Percentiles rank a stretch among this genome's conserved stretches.
Evolutionary conservation across 345 rosid species (phyloP).

Genomic region (Linum usitatissimum): DNA sequence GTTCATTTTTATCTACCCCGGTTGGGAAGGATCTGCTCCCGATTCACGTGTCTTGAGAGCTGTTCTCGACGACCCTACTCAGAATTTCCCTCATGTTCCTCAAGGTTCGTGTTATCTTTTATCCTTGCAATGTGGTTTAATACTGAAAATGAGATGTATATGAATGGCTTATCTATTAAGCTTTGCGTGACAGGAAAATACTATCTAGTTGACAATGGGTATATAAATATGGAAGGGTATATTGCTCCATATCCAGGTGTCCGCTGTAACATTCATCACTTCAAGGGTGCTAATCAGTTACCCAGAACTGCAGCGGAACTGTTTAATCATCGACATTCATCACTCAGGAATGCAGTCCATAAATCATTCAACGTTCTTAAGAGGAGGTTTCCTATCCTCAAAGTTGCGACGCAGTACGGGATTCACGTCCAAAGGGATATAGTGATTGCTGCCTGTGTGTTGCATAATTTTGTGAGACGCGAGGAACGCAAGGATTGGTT

Average conservation of each 20-base stretch:
- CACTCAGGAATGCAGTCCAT: slow-evolving; percentile 39
- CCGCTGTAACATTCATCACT: slow-evolving; percentile 44
- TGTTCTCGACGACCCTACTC: slow-evolving; percentile 63
- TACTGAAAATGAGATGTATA: not conserved
- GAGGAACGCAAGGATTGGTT: slow-evolving; percentile 72
- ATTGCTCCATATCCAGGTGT: slow-evolving; percentile 62
- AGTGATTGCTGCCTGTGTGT: slow-evolving; percentile 64
- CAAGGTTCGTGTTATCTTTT: slow-evolving; percentile 33
- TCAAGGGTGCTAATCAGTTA: slow-evolving; percentile 49
- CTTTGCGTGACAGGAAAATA: slow-evolving; percentile 43
- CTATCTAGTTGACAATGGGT: slow-evolving; percentile 59
- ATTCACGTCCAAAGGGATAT: slow-evolving; percentile 76
- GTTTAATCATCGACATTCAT: slow-evolving; percentile 62
- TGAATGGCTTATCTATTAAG: not conserved
- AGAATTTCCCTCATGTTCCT: slow-evolving; percentile 66
- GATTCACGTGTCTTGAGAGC: slow-evolving; percentile 69
- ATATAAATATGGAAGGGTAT: slow-evolving; percentile 52
- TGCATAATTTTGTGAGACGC: slow-evolving; percentile 53
- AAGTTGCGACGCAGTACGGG: slow-evolving; percentile 58
- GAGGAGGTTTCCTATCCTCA: slow-evolving; percentile 62
- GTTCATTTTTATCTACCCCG: slow-evolving; percentile 65
- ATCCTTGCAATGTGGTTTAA: not conserved
- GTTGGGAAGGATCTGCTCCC: slow-evolving; percentile 78
- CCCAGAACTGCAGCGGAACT: slow-evolving; percentile 60
- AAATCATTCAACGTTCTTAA: slow-evolving; percentile 44